Evolutionary conservation across 2,329 filamentous ascomycete species (phyloP).

Genomic region (Plectosphaerella cucumerina): DNA sequence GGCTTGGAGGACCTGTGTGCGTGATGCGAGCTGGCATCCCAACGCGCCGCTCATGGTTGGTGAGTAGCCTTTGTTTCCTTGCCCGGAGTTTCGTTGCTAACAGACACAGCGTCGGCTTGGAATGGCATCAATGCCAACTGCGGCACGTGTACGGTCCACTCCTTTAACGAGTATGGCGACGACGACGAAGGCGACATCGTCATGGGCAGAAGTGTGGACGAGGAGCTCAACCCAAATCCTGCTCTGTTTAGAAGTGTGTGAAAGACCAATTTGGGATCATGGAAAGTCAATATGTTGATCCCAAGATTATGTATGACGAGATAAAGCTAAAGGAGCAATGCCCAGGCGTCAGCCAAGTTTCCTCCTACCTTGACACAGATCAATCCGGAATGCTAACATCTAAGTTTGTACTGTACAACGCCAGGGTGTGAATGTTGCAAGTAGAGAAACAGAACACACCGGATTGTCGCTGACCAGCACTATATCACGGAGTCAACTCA

Average conservation of each 20-base stretch:
- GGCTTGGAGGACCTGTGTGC: slow-evolving; percentile 72
- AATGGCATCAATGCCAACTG: slow-evolving; percentile 70
- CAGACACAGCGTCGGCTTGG: slow-evolving; percentile 67
- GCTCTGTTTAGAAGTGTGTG: slow-evolving; percentile 13
- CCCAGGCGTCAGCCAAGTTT: no score
- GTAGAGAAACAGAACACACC: no score
- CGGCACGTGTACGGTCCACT: slow-evolving; percentile 75
- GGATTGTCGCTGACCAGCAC: no score
- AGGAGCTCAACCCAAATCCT: slow-evolving; percentile 44
- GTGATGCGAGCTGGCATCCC: slow-evolving; percentile 90
- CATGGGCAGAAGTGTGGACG: slow-evolving; percentile 58
- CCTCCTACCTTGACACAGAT: no score
- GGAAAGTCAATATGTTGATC: no score
- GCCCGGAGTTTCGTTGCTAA: neutral
- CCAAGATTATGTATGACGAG: no score
- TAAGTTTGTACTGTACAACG: no score
- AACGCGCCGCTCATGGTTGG: slow-evolving; percentile 72
- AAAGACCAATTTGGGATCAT: no score
- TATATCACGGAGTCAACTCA: no score
- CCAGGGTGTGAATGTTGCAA: no score
- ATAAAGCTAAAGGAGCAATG: no score
- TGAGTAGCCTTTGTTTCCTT: slow-evolving; percentile 27
- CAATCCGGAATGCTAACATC: no score
- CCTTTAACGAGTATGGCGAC: slow-evolving; percentile 64
- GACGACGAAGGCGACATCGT: slow-evolving; percentile 60